These are phyloP conservation scores for Zygoascus biomembranicola DNA, from an alignment of 805 yeast species.

Conservation along the genomic window DNA sequence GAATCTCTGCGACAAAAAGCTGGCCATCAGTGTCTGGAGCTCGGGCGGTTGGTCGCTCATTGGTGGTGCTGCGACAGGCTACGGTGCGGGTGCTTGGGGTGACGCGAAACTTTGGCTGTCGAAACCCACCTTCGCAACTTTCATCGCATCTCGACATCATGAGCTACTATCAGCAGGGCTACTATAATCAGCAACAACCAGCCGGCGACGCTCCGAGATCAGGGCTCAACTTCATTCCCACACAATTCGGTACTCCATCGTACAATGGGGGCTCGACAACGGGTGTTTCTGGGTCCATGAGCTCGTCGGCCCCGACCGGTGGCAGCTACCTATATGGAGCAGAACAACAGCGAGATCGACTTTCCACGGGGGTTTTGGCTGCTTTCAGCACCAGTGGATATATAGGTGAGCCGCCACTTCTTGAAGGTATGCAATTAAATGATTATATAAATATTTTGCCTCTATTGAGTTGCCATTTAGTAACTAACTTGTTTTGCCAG, in stretches of 20 bases:
- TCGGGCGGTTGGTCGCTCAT: neutral
- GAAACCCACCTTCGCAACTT: neutral
- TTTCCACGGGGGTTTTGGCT: conserved; percentile 73
- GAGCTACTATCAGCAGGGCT: conserved; percentile 15
- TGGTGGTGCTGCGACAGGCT: neutral
- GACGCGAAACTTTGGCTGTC: neutral
- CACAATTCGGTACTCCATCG: conserved; percentile 14
- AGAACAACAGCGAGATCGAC: conserved; percentile 27
- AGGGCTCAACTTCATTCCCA: conserved; percentile 15
- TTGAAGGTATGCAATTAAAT: conserved; percentile 40
- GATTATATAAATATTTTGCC: neutral
- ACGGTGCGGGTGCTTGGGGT: neutral
- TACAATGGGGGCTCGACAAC: conserved; percentile 1
- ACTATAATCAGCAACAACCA: conserved; percentile 8
- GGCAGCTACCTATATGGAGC: conserved; percentile 12
- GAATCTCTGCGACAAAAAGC: neutral
- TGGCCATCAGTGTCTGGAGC: neutral
- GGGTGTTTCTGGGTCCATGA: conserved; percentile 16
- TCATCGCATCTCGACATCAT: conserved; percentile 3
- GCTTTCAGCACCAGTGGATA: conserved; percentile 92
- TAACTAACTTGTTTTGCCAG: conserved; percentile 27
- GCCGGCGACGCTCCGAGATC: neutral
- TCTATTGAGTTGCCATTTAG: neutral
- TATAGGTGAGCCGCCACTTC: conserved; percentile 86
- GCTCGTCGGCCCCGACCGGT: conserved; percentile 6